These are phyloP conservation scores for Spathaspora girioi DNA, from an alignment of 805 yeast genomes.

Conservation along the genomic window DNA sequence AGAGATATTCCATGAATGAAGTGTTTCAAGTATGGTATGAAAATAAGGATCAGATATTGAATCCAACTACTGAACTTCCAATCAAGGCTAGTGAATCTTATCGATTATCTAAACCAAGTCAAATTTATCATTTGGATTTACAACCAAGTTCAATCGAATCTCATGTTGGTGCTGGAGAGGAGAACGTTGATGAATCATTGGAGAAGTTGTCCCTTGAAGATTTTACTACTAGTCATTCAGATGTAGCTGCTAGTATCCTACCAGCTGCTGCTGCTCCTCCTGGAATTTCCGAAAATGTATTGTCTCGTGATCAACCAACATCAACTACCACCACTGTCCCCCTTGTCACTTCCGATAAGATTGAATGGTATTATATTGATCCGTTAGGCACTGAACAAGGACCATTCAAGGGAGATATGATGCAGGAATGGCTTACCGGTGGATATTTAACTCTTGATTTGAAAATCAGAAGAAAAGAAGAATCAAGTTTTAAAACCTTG, in stretches of 20 bases:
- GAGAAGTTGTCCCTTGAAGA: constrained; percentile 8
- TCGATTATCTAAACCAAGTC: constrained; percentile 27
- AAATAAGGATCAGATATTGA: constrained; percentile 22
- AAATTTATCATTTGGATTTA: constrained; percentile 35
- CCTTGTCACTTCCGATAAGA: constrained; percentile 33
- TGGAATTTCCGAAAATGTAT: constrained; percentile 10
- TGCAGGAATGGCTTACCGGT: constrained; percentile 74
- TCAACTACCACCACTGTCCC: not conserved
- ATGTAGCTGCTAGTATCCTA: constrained; percentile 1
- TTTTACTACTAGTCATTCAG: not conserved
- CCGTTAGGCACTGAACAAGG: constrained; percentile 72
- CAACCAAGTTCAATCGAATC: constrained; percentile 8
- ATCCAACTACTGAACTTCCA: constrained; percentile 9
- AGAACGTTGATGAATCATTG: constrained; percentile 5
- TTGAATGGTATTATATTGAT: constrained; percentile 73
- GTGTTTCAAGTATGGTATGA: constrained; percentile 51
- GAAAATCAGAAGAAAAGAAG: constrained; percentile 57
- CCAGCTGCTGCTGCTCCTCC: constrained; percentile 15
- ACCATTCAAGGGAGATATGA: constrained; percentile 67
- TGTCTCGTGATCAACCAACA: not conserved
- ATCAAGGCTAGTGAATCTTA: constrained; percentile 21
- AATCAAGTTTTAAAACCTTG: constrained; percentile 46
- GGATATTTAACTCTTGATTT: constrained; percentile 57
- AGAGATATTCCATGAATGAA: constrained; percentile 47
- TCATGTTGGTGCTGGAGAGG: not conserved